Conservation (phyloP, 2,329 filamentous ascomycete species). For the Ceratocystis variospora region DNA sequence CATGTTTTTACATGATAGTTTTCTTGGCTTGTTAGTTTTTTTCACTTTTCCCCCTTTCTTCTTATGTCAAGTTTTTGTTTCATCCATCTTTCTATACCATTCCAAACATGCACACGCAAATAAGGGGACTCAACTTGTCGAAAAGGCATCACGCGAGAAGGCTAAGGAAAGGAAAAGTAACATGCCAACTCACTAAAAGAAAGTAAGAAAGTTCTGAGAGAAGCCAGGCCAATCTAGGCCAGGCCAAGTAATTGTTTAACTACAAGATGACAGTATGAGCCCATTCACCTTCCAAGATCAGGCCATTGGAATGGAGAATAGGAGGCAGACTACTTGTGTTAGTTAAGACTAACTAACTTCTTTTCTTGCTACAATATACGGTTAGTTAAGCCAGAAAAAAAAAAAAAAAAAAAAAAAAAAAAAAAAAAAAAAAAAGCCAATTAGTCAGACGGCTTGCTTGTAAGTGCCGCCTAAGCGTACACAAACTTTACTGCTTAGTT, state of each 20-base stretch:
- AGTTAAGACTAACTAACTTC: background rate
- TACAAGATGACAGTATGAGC: background rate
- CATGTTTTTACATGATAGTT: too few relatives aligned
- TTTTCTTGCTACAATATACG: background rate
- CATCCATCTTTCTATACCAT: background rate
- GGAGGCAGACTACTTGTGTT: background rate
- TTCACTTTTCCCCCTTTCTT: background rate
- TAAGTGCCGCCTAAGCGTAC: too few relatives aligned
- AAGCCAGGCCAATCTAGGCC: too few relatives aligned
- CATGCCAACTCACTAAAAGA: background rate
- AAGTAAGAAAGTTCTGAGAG: background rate
- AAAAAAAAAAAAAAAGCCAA: too few relatives aligned
- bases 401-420: too few relatives aligned
- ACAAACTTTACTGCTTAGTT: too few relatives aligned
- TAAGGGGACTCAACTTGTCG: background rate
- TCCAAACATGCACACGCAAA: background rate
- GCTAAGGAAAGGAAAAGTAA: background rate
- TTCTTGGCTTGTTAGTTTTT: background rate
- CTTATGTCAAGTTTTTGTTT: background rate
- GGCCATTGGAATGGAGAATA: background rate
- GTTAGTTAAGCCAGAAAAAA: too few relatives aligned
- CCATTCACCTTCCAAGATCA: background rate
- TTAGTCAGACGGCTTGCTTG: too few relatives aligned
- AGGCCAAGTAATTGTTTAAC: too few relatives aligned
- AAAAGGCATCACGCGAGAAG: background rate